Conservation (phyloP, 495 filamentous ascomycete genomes). For the Geopyxis carbonaria region DNA sequence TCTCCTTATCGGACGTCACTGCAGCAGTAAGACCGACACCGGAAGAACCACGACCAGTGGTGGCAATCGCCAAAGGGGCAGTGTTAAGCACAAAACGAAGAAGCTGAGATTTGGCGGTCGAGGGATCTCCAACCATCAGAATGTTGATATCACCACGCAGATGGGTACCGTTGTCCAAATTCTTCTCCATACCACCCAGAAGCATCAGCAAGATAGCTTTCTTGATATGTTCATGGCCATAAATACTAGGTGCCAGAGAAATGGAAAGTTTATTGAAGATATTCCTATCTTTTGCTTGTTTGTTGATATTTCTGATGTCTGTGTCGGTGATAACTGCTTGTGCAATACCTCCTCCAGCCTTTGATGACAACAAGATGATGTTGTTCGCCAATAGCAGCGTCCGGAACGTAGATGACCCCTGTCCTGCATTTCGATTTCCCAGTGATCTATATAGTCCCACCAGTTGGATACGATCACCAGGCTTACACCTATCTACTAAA, state of each 20-base stretch:
- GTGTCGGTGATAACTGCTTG: constrained; percentile 89
- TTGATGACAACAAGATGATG: constrained; percentile 83
- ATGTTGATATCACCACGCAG: constrained; percentile 96
- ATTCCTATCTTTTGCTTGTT: constrained; percentile 85
- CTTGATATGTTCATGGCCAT: constrained; percentile 95
- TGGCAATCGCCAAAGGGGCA: constrained; percentile 89
- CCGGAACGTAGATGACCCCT: constrained; percentile 77
- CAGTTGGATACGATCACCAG: constrained; percentile 87
- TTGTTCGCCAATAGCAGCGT: constrained; percentile 91
- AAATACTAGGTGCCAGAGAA: constrained; percentile 93
- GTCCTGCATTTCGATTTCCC: constrained; percentile 78
- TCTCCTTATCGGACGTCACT: constrained; percentile 93
- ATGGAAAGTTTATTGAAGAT: constrained; percentile 89
- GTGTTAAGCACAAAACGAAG: constrained; percentile 97
- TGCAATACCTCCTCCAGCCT: constrained; percentile 85
- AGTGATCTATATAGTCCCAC: constrained; percentile 87
- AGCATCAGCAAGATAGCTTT: constrained; percentile 95
- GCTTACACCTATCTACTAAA: constrained; percentile 85
- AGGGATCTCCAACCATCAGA: constrained; percentile 97
- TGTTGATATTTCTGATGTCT: constrained; percentile 97
- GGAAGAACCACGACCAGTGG: constrained; percentile 90
- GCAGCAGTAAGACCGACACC: constrained; percentile 96
- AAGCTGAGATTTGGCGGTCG: constrained; percentile 94
- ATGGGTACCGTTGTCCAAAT: constrained; percentile 94
- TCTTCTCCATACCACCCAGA: constrained; percentile 97